Base-by-base conservation (phyloP, 2,329 filamentous ascomycete genomes). In the Didymella keratinophila region DNA sequence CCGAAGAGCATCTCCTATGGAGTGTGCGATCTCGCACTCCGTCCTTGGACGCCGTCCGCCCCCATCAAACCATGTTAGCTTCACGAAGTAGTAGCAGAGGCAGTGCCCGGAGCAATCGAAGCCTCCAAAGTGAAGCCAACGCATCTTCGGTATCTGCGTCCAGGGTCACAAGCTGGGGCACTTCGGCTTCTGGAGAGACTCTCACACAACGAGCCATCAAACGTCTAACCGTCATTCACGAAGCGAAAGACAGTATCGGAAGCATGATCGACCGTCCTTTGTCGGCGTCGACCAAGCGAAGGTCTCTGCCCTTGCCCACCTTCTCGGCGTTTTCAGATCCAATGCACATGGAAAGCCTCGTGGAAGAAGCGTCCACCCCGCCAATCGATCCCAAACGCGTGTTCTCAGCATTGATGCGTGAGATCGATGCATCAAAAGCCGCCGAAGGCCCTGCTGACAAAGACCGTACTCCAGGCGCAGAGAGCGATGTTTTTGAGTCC, bases 141-240 rank as follows among this genome's bases (percentile, higher is more conserved):
- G 78, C 82, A 64, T 85, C 84, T 1, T 87, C 86, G 60, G 65
- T 86, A 5, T 83, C 67, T 25, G 57, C 57, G 4, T 77, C 73
- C 18, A 69, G 89, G 21, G 85, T 91, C 49, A 91, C 89, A 2
- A 92, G 89, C 72, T 92, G 89, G 89, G 84, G 84, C 4, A 86
- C 87, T 60, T 90, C 89, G 0, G 85, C 84, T 1, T 80, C 82
- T 1, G 83, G 83, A 56, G 86, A 84, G 2, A 82, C 84, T 2
- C 75, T 82, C 6, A 85, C 72, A 58, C 81, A 78, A 58, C 80
- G 59, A 76, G 83, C 79, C 79, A 85, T 58, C 73, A 79, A 89
- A 66, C 82, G 86, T 1, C 76, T 90, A n/a, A 88, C 87, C 2
- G 81, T 87, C 23, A 89, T 90, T 68, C 84, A 84, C 44, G 87